Base-by-base conservation (phyloP, 108 stramenopile genomes). In the Discostella stelligeroides region DNA sequence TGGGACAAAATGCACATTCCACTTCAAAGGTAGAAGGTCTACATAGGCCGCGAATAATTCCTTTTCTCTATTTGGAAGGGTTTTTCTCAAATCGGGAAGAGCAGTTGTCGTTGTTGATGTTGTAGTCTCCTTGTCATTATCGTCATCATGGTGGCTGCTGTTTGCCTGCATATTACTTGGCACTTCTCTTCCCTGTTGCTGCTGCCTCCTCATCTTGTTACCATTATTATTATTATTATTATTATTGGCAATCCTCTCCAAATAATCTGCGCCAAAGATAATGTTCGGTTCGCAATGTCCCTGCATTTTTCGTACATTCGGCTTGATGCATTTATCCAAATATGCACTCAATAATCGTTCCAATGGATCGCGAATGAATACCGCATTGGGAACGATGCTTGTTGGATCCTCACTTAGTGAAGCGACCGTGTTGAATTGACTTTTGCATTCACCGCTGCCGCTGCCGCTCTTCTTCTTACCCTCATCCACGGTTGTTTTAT, bases 1-100 rank as follows among this genome's bases (percentile, higher is more conserved):
- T 11, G 85, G 87, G 17, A 81, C 51, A 75, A 86, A 88, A 63
- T 88, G 87, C 10, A 88, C 63, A 60, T 88, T 82, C 87, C 87
- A 88, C 38, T 84, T 80, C 49, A 88, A 51, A 2, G 87, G 87
- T 6, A 82, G 70, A 7, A 82, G 66, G 54, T 87, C 83, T 17
- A 87, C 86, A 53, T 82, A 87, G 12, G 82, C 61, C 14, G 79
- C 80, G 69, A 87, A 85, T 61, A 83, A 50, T 25, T 67, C 71
- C 34, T 67, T 70, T 7, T 83, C 60, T n/a, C 58, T 23, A 42
- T 62, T 60, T 25, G 66, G 50, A n/a, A 77, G 23, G 9, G 20
- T 70, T 2, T 49, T 53, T 11, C 39, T 57, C 13, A 73, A 18
- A 20, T 46, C 66, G 11, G 76, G 63, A 2, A 30, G 62, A 2